A percentile compares a stretch with the other conserved stretches of the same genome.
Conservation (phyloP, 2,329 filamentous ascomycete species). For the Alternaria alternata region DNA sequence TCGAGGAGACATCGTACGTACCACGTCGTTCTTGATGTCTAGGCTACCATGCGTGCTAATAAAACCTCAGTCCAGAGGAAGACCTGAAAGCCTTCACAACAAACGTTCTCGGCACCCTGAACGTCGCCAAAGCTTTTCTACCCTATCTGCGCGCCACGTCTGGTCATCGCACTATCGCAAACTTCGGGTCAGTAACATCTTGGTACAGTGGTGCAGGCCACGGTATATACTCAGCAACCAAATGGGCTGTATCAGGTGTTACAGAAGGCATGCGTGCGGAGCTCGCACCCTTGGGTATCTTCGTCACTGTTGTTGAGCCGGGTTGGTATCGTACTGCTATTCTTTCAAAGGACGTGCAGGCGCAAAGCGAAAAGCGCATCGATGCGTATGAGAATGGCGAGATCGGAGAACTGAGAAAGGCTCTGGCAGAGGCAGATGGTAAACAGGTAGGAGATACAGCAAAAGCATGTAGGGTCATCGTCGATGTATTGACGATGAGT, state of each 20-base stretch:
- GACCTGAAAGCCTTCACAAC: constrained; percentile 57
- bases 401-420: constrained; percentile 42
- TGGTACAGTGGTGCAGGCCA: constrained; percentile 51
- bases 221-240: constrained; percentile 58
- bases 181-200: constrained; percentile 58
- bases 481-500: constrained; percentile 64
- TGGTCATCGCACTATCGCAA: constrained; percentile 55
- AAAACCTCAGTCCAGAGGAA: constrained; percentile 47
- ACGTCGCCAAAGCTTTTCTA: constrained; percentile 58
- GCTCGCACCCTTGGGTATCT: constrained; percentile 55
- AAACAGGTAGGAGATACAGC: constrained; percentile 64
- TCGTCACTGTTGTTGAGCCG: constrained; percentile 58
- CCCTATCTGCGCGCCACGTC: constrained; percentile 56
- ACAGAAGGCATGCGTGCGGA: constrained; percentile 56
- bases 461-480: constrained; percentile 62
- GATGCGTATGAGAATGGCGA: constrained; percentile 47
- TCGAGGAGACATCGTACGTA: constrained; percentile 55
- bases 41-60: background rate
- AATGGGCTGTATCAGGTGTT: constrained; percentile 51
- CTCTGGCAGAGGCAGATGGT: constrained; percentile 52
- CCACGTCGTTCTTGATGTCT: constrained; percentile 12
- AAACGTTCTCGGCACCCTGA: constrained; percentile 63
- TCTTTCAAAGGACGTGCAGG: constrained; percentile 39
- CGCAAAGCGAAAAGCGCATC: constrained; percentile 27
- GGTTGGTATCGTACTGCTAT: constrained; percentile 62